Conservation (phyloP, 1,139 yeast genomes). For the Nakaseomyces sp. region DNA sequence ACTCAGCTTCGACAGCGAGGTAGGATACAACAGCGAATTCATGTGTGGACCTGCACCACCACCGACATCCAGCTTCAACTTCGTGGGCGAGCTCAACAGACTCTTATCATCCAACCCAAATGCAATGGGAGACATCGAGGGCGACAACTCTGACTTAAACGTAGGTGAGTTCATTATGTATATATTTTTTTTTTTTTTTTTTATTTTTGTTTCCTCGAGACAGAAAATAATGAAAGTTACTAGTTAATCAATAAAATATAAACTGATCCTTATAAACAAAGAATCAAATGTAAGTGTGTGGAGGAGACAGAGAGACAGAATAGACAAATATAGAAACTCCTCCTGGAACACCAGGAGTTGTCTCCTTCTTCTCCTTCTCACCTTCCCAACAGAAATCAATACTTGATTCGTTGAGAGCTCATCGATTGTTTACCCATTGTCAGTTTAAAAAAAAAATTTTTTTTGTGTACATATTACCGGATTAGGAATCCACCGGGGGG, state of each 20-base stretch:
- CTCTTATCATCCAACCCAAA: constrained; percentile 24
- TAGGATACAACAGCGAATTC: constrained; percentile 39
- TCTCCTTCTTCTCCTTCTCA: neutral
- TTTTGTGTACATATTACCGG: constrained; percentile 4
- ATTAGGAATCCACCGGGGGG: neutral
- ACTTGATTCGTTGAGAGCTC: constrained; percentile 5
- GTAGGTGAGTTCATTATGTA: constrained; percentile 20
- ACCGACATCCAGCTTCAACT: constrained; percentile 65
- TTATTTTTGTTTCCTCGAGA: neutral
- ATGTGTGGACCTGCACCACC: constrained; percentile 69
- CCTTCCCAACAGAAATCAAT: neutral
- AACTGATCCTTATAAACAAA: too few species aligned
- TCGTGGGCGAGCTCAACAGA: constrained; percentile 23
- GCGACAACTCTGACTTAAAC: constrained; percentile 21
- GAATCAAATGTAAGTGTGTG: too few species aligned
- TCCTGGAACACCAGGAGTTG: too few species aligned
- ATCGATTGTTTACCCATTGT: constrained; percentile 2
- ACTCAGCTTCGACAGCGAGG: constrained; percentile 28
- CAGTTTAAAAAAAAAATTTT: neutral
- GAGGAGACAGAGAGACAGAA: too few species aligned
- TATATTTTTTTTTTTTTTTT: neutral
- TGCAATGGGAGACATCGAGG: constrained; percentile 25
- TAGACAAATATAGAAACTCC: too few species aligned
- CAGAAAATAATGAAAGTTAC: too few species aligned
- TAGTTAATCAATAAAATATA: too few species aligned